Evolutionary conservation across 1,284 basidiomycete genomes (phyloP).

Genomic region (Sanghuangporus baumii): DNA sequence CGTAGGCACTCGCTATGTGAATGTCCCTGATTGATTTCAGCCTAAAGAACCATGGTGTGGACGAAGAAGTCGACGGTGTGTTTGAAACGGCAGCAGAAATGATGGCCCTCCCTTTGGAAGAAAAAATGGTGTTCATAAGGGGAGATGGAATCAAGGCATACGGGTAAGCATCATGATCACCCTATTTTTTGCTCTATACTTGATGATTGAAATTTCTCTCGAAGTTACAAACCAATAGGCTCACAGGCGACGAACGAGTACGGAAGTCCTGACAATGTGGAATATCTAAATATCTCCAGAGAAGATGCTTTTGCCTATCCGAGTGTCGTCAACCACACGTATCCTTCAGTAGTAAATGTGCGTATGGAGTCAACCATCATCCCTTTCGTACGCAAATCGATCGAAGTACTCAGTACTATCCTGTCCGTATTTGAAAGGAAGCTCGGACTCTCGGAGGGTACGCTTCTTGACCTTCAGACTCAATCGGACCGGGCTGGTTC

Average conservation of each 20-base stretch:
- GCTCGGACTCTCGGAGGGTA: constrained; percentile 49
- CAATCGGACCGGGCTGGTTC: constrained; percentile 47
- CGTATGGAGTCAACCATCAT: constrained; percentile 43
- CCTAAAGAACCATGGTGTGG: constrained; percentile 55
- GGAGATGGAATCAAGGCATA: constrained; percentile 58
- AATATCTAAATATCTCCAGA: constrained; percentile 64
- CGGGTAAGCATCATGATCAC: constrained; percentile 37
- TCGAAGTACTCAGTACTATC: constrained; percentile 49
- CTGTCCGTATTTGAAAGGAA: constrained; percentile 51
- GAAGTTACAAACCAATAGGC: constrained; percentile 59
- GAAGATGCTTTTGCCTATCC: constrained; percentile 62
- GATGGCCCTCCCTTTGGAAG: constrained; percentile 51
- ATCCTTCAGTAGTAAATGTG: constrained; percentile 46
- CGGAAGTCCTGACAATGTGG: constrained; percentile 49
- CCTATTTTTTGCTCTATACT: neutral
- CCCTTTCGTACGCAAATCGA: constrained; percentile 54
- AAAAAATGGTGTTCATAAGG: constrained; percentile 62
- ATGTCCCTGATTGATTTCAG: constrained; percentile 27
- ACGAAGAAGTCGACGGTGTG: constrained; percentile 47
- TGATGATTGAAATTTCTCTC: neutral
- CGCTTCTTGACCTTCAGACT: constrained; percentile 42
- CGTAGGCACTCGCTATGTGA: neutral
- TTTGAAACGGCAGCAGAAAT: constrained; percentile 55
- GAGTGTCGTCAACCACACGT: constrained; percentile 41
- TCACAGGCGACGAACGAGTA: constrained; percentile 59